Conservation (phyloP, 805 yeast genomes). For the Ogataea sp. region DNA sequence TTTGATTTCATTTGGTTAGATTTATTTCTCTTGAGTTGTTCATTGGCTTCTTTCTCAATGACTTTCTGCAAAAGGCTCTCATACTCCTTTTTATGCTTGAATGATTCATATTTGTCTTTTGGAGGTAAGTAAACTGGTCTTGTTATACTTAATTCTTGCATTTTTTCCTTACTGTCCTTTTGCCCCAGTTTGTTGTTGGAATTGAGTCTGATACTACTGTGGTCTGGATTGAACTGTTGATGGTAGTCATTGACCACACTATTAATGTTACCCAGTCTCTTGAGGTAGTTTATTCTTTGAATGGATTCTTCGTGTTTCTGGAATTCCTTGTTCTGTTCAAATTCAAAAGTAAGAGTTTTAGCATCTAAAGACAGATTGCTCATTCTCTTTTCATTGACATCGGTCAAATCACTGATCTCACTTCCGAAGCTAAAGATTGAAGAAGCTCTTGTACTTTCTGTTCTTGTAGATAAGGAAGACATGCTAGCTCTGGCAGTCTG, state of each 20-base stretch:
- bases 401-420: slow-evolving; percentile 14
- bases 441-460: slow-evolving; percentile 36
- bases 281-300: slow-evolving; percentile 21
- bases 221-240: not conserved
- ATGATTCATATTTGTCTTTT: slow-evolving; percentile 43
- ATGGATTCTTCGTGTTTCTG: slow-evolving; percentile 27
- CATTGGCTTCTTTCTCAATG: slow-evolving; percentile 28
- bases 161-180: slow-evolving; percentile 8
- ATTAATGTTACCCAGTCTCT: slow-evolving; percentile 5
- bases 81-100: slow-evolving; percentile 46
- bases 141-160: slow-evolving; percentile 34
- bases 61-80: slow-evolving; percentile 35
- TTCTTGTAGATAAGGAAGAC: slow-evolving; percentile 23
- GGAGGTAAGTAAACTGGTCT: slow-evolving; percentile 65
- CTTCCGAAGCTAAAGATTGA: slow-evolving; percentile 32
- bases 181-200: not conserved
- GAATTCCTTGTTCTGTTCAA: slow-evolving; percentile 23
- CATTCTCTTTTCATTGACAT: slow-evolving; percentile 13
- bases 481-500: slow-evolving; percentile 3
- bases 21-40: slow-evolving; percentile 22
- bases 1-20: slow-evolving; percentile 25
- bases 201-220: not conserved
- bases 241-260: not conserved
- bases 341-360: slow-evolving; percentile 23
- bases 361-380: slow-evolving; percentile 26